phyloP scores from a whole-genome alignment of 139 green algal species.

The Chlorella sp. region DNA sequence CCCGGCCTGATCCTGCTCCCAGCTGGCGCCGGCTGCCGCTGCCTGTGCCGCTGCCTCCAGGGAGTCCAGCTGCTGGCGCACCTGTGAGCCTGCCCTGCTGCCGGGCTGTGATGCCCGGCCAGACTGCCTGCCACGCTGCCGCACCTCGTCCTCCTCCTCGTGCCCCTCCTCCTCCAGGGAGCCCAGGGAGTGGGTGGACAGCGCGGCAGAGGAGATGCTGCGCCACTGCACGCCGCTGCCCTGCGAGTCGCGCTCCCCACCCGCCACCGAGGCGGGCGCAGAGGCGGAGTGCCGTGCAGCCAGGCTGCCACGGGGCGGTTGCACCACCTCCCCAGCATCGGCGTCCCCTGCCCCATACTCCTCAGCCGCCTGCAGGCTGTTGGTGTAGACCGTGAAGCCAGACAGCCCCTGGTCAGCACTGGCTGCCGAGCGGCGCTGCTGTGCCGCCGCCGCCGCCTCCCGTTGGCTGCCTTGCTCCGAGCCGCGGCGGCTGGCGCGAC shows the following conservation, averaged over 20 bases:
- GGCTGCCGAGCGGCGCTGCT: neutral
- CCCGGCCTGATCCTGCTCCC: neutral
- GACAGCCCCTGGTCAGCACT: conserved; percentile 24
- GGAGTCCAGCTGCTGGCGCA: neutral
- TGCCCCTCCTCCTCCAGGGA: neutral
- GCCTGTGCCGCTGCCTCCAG: neutral
- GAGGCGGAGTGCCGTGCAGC: neutral
- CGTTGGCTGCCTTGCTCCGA: conserved; percentile 11
- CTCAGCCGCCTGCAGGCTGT: conserved; percentile 21
- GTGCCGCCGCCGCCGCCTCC: neutral
- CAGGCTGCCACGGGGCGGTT: neutral
- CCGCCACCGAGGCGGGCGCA: neutral
- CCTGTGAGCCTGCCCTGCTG: neutral
- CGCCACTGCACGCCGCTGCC: conserved; percentile 35
- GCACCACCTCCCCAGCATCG: neutral
- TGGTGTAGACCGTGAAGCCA: conserved; percentile 56
- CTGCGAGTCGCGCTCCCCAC: neutral
- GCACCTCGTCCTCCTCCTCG: neutral
- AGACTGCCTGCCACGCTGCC: neutral
- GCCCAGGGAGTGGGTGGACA: conserved; percentile 17
- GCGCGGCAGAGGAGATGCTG: conserved; percentile 29
- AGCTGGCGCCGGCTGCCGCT: neutral
- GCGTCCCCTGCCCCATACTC: too few relatives aligned
- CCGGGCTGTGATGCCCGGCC: conserved; percentile 1
- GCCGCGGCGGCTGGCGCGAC: neutral